Conservation (phyloP, 2,329 filamentous ascomycete species). For the Harringtonia lauricola region DNA sequence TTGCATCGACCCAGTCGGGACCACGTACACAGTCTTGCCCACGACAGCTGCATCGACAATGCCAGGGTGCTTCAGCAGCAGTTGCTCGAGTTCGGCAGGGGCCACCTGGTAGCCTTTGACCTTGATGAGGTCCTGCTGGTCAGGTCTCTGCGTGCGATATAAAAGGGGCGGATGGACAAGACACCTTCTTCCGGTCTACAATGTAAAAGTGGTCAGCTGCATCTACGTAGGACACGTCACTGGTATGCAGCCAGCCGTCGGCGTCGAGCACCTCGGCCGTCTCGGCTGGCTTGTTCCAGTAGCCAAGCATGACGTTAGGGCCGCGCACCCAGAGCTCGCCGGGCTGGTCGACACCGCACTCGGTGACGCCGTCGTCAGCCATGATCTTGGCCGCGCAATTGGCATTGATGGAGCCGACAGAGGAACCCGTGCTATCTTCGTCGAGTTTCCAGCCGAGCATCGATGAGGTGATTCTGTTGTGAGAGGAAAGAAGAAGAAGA, state of each 20-base stretch:
- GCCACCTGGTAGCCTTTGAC: conserved; percentile 29
- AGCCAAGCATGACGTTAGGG: conserved; percentile 29
- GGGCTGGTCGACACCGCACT: background rate
- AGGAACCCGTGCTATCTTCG: no score
- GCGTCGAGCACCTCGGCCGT: background rate
- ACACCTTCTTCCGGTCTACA: no score
- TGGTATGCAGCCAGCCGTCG: background rate
- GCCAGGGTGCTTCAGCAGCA: conserved; percentile 24
- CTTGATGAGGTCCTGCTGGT: conserved; percentile 28
- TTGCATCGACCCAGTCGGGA: conserved; percentile 24
- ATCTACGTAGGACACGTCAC: conserved; percentile 12
- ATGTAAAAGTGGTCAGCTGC: no score
- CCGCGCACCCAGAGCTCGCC: conserved; percentile 27
- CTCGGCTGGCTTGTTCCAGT: conserved; percentile 13
- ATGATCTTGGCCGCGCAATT: no score
- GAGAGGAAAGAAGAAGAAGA: no score
- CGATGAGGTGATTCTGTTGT: no score
- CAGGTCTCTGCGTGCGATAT: no score
- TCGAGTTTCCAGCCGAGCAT: no score
- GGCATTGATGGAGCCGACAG: no score
- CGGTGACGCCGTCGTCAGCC: background rate
- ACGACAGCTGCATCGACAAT: conserved; percentile 24
- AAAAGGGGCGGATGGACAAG: no score
- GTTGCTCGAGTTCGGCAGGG: conserved; percentile 22
- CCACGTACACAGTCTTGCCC: conserved; percentile 8